phyloP scores from a whole-genome alignment of 1,139 yeast species.

The Blastobotrys ciferrii region DNA sequence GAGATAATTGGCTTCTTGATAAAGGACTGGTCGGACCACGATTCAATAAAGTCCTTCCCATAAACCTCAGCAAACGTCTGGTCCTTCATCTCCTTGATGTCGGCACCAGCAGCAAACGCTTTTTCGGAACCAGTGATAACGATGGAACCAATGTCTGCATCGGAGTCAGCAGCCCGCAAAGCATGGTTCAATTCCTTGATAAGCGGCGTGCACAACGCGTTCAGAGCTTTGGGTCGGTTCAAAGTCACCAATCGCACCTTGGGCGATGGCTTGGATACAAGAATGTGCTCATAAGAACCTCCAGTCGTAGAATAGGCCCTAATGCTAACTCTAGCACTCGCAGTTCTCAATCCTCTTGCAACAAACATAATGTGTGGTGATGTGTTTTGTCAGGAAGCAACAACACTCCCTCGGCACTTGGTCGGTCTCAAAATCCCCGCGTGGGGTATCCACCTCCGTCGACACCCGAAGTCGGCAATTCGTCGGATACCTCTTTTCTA shows the following conservation, averaged over 20 bases:
- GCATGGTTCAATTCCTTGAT: conserved; percentile 45
- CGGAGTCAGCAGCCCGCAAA: conserved; percentile 40
- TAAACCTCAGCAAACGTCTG: conserved; percentile 40
- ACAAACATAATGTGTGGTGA: conserved; percentile 11
- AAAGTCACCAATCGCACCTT: conserved; percentile 53
- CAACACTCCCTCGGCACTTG: not conserved
- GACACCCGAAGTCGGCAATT: not conserved
- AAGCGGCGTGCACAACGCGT: conserved; percentile 57
- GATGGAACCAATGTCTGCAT: conserved; percentile 44
- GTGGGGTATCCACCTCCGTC: not conserved
- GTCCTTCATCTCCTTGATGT: conserved; percentile 50
- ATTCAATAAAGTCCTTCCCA: conserved; percentile 38
- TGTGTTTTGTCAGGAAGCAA: conserved; percentile 5
- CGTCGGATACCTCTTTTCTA: too few species aligned
- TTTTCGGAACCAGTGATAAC: conserved; percentile 47
- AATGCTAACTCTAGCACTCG: not conserved
- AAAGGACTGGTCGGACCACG: conserved; percentile 39
- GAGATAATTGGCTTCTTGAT: conserved; percentile 49
- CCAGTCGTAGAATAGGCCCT: conserved; percentile 29
- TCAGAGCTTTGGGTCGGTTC: conserved; percentile 63
- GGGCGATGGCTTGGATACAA: conserved; percentile 41
- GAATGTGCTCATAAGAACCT: conserved; percentile 40
- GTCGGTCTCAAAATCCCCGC: conserved; percentile 2
- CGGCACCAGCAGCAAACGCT: conserved; percentile 57
- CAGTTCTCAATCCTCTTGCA: conserved; percentile 1